Evolutionary conservation across 345 rosid genomes (phyloP).

Genomic region (Salix koriyanagi): DNA sequence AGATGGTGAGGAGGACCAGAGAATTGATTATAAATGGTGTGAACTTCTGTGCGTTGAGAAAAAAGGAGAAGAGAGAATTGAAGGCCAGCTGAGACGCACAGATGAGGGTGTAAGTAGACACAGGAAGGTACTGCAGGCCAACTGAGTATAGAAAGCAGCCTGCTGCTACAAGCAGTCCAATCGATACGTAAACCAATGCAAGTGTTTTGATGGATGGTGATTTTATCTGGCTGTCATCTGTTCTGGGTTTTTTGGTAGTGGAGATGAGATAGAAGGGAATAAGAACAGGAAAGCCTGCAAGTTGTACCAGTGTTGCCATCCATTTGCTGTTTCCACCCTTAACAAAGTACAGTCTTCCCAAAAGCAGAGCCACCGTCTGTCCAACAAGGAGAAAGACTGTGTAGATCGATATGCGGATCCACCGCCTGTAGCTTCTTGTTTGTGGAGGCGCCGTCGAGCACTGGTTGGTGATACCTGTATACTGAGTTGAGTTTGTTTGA

Average conservation of each 20-base stretch:
- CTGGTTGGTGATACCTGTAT: neutral
- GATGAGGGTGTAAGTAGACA: conserved; percentile 38
- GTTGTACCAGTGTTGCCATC: conserved; percentile 34
- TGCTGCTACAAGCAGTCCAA: conserved; percentile 31
- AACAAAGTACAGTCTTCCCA: conserved; percentile 18
- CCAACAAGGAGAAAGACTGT: conserved; percentile 9
- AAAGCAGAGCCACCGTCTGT: conserved; percentile 9
- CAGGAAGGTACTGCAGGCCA: conserved; percentile 34
- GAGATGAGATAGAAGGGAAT: conserved; percentile 15
- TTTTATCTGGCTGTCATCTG: neutral
- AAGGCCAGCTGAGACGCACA: conserved; percentile 43
- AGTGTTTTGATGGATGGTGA: neutral
- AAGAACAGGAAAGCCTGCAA: conserved; percentile 34
- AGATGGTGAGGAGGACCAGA: conserved; percentile 32
- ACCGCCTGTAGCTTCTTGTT: conserved; percentile 4
- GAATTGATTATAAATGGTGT: conserved; percentile 44
- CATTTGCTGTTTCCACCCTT: conserved; percentile 35
- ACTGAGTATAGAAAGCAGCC: conserved; percentile 10
- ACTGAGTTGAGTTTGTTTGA: neutral
- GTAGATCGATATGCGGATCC: conserved; percentile 7
- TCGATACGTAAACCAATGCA: conserved; percentile 5
- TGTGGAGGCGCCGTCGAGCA: neutral
- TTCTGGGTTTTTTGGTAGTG: neutral
- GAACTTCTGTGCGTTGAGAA: conserved; percentile 45
- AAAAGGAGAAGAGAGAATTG: conserved; percentile 33